Conservation (phyloP, 2,329 filamentous ascomycete genomes). For the Cladosporium cucumerinum region DNA sequence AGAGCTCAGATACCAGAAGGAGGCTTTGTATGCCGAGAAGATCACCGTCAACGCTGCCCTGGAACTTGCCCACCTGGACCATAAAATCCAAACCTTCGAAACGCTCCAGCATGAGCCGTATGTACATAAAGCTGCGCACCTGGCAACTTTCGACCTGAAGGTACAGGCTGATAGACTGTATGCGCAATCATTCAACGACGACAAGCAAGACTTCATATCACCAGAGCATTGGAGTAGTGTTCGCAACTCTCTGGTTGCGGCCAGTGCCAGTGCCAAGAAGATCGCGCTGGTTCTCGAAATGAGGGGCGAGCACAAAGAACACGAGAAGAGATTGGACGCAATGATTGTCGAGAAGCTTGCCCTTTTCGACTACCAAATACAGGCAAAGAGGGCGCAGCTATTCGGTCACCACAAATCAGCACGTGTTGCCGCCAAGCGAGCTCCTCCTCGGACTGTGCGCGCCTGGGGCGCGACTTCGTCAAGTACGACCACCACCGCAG, state of each 20-base stretch:
- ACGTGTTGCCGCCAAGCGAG: background rate
- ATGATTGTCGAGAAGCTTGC: constrained; percentile 1
- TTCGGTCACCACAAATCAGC: background rate
- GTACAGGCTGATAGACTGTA: background rate
- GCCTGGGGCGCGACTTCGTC: background rate
- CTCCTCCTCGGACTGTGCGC: background rate
- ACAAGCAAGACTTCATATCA: background rate
- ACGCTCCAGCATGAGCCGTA: background rate
- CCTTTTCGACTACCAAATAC: background rate
- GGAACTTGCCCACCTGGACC: background rate
- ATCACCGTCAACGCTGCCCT: background rate
- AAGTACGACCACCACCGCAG: background rate
- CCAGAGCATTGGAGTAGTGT: background rate
- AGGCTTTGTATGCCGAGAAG: background rate
- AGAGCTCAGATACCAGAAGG: background rate
- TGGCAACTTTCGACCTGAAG: background rate
- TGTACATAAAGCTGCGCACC: background rate
- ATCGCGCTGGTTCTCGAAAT: background rate
- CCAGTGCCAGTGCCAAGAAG: background rate
- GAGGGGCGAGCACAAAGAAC: background rate
- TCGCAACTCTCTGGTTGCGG: background rate
- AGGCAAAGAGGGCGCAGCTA: background rate
- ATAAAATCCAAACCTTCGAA: background rate
- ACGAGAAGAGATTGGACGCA: background rate
- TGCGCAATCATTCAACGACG: background rate